Conservation (phyloP, 2,329 filamentous ascomycete species). For the Penicillium sp. region DNA sequence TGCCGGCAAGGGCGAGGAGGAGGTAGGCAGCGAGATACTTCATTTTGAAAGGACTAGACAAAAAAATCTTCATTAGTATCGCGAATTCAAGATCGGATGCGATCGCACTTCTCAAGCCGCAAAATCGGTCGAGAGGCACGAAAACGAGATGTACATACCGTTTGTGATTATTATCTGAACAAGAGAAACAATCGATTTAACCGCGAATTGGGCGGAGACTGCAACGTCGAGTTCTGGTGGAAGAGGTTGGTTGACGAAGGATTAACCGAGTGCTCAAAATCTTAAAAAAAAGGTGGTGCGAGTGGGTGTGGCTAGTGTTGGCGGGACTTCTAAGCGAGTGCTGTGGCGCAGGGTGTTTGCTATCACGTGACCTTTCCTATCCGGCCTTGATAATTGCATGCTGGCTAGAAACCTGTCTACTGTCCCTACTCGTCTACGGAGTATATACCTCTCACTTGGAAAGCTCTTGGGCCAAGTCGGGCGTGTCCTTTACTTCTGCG, state of each 20-base stretch:
- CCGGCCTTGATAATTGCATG: slow-evolving; percentile 16
- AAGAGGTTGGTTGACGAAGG: slow-evolving; percentile 36
- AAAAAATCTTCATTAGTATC: slow-evolving; percentile 22
- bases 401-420: slow-evolving; percentile 12
- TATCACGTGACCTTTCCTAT: slow-evolving; percentile 31
- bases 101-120: slow-evolving; percentile 2
- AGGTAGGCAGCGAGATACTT: slow-evolving; percentile 99
- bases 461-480: slow-evolving; percentile 3
- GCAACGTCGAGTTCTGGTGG: slow-evolving; percentile 85
- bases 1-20: slow-evolving; percentile 91
- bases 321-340: slow-evolving; percentile 39
- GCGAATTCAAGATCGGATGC: slow-evolving; percentile 11
- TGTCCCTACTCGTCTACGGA: not conserved
- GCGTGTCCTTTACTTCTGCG: not conserved
- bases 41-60: slow-evolving; percentile 66
- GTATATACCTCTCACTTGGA: not conserved
- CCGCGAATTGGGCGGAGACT: slow-evolving; percentile 97
- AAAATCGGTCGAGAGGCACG: not conserved
- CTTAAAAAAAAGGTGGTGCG: slow-evolving; percentile 42
- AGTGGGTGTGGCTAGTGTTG: slow-evolving; percentile 38
- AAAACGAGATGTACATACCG: slow-evolving; percentile 25
- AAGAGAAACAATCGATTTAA: slow-evolving; percentile 96
- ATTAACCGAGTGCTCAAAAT: slow-evolving; percentile 29
- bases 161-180: slow-evolving; percentile 43
- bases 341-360: slow-evolving; percentile 26